These are phyloP conservation scores for Cryptosporidium viatorum DNA, from an alignment of 169 alveolate species.

Conservation along the genomic window DNA sequence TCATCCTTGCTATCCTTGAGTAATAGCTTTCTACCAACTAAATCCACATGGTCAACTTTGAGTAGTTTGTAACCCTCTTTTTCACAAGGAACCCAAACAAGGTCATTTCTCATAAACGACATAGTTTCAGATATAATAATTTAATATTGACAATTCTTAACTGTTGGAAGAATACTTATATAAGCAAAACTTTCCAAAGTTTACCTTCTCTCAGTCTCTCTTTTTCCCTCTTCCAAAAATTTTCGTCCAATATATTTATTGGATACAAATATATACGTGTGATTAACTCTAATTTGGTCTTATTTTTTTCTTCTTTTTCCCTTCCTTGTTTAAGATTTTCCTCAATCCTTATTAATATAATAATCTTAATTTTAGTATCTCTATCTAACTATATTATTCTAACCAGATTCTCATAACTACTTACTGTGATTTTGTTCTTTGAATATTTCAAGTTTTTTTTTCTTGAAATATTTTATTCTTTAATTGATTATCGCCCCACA, in stretches of 20 bases:
- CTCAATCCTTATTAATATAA: neutral
- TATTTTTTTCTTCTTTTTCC: neutral
- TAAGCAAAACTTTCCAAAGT: neutral
- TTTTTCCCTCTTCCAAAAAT: neutral
- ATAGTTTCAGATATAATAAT: neutral
- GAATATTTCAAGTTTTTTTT: neutral
- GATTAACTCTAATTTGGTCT: neutral
- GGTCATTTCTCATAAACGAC: constrained; percentile 57
- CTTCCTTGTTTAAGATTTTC: neutral
- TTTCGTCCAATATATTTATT: neutral
- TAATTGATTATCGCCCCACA: constrained; percentile 62
- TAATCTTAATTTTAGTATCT: neutral
- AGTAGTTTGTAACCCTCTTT: constrained; percentile 58
- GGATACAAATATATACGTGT: neutral
- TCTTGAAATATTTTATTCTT: neutral
- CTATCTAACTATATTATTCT: neutral
- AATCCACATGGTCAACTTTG: constrained; percentile 55
- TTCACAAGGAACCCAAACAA: constrained; percentile 75
- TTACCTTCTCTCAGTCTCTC: too few relatives aligned
- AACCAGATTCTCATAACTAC: neutral
- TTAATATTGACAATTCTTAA: neutral
- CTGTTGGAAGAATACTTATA: neutral
- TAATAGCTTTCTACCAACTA: constrained; percentile 4
- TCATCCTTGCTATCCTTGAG: constrained; percentile 32
- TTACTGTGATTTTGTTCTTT: neutral